Evolutionary conservation across 495 filamentous ascomycete species (phyloP).

Genomic region (Penicillium odoratum): DNA sequence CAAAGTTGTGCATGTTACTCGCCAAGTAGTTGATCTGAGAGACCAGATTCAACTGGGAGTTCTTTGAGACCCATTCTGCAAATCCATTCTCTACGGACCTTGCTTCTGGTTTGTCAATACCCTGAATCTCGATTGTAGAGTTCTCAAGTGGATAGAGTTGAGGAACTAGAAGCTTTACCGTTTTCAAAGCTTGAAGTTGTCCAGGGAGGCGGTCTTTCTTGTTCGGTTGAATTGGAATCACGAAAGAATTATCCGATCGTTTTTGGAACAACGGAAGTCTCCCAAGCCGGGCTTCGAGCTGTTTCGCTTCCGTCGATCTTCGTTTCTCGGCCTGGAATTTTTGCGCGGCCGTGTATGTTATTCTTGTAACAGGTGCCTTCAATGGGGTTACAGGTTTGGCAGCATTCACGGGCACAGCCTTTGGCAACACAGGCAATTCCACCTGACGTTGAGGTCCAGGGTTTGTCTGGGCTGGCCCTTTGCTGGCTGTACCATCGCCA

Average conservation of each 20-base stretch:
- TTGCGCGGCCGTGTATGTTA: constrained; percentile 55
- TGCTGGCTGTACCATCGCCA: constrained; percentile 12
- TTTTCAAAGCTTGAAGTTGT: constrained; percentile 61
- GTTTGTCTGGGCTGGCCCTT: constrained; percentile 31
- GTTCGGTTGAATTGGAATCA: constrained; percentile 69
- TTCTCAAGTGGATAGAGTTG: constrained; percentile 70
- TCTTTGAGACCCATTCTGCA: constrained; percentile 52
- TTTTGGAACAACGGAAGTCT: constrained; percentile 67
- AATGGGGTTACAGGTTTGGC: background rate
- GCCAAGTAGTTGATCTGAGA: constrained; percentile 76
- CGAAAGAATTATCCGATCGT: constrained; percentile 66
- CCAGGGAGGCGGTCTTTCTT: constrained; percentile 61
- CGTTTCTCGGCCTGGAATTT: constrained; percentile 61
- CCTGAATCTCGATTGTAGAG: constrained; percentile 64
- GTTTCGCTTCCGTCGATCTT: constrained; percentile 64
- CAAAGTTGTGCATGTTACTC: constrained; percentile 71
- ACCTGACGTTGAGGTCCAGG: background rate
- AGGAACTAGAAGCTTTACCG: constrained; percentile 70
- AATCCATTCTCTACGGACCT: constrained; percentile 66
- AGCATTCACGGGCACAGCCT: background rate
- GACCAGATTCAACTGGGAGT: constrained; percentile 63
- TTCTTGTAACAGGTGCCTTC: constrained; percentile 33
- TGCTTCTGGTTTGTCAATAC: constrained; percentile 60
- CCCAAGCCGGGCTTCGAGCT: constrained; percentile 79
- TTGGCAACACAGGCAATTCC: constrained; percentile 4